phyloP scores from a whole-genome alignment of 2,329 filamentous ascomycete species.

The Knoxdaviesia capensis region DNA sequence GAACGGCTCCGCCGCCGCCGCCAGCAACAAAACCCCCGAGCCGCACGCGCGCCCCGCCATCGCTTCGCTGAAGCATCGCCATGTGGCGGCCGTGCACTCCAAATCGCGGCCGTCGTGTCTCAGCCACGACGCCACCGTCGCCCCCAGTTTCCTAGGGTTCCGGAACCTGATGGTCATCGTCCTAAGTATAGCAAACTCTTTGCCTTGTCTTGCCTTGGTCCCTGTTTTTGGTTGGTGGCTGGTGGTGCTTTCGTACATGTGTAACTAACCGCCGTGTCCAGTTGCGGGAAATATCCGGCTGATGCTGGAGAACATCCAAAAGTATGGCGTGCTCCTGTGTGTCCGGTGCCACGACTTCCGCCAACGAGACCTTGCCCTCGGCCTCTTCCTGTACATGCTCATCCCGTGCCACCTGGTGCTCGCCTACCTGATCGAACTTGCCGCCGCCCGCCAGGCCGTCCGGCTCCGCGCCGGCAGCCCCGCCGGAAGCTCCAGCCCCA shows the following conservation, averaged over 20 bases:
- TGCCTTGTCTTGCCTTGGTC: not conserved
- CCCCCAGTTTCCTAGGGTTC: constrained; percentile 82
- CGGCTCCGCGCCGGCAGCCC: constrained; percentile 35
- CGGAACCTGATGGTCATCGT: constrained; percentile 93
- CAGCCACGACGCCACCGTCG: constrained; percentile 56
- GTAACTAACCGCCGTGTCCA: constrained; percentile 12
- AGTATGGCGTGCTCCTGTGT: constrained; percentile 94
- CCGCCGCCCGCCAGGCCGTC: constrained; percentile 62
- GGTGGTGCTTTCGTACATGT: not conserved
- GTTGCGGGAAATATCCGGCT: constrained; percentile 85
- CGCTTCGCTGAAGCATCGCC: constrained; percentile 53
- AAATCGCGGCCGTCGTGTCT: constrained; percentile 54
- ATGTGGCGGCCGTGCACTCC: constrained; percentile 75
- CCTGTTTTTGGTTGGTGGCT: constrained; percentile 4
- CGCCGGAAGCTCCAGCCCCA: constrained; percentile 24
- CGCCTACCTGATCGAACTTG: constrained; percentile 75
- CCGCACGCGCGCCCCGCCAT: not conserved
- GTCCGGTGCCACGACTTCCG: constrained; percentile 77
- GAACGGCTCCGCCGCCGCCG: not conserved
- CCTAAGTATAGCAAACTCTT: constrained; percentile 32
- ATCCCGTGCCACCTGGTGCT: constrained; percentile 82
- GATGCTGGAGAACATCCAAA: constrained; percentile 93
- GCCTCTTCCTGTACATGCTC: constrained; percentile 59
- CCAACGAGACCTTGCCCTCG: constrained; percentile 54
- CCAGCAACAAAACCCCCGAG: not conserved